Base-by-base conservation (phyloP, 2,329 filamentous ascomycete genomes). In the Phaeomoniella chlamydospora region DNA sequence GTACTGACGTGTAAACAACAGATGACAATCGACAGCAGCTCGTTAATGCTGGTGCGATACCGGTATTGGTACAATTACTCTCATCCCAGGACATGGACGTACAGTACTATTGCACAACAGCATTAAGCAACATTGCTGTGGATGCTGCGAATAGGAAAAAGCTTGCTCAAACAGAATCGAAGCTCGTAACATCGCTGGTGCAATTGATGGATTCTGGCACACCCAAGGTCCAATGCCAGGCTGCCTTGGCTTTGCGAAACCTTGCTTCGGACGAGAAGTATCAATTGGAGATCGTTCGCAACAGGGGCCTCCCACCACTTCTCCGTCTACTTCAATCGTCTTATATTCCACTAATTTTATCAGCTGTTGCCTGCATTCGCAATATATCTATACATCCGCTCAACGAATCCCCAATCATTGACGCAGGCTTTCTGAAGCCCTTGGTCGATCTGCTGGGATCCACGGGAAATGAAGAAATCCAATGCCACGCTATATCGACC, bases 51-150 rank as follows among this genome's bases (percentile, higher is more conserved):
- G 88, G 88, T 43, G 90, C 90, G n/a, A 94, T 98, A 45, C 90
- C 90, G 4, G 88, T 98, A 5, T 76, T 98, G 16, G 90, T 98
- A 29, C 86, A 94, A 53, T 76, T 98, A 15, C 77, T 98, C 32
- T 86, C 84, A 5, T 96, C 90, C 16, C 67, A 80, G 39, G 90
- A 98, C 52, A 87, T 94, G 46, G 90, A 98, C 54, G 90, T 98
- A 18, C 90, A 98, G 62, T 98, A 98, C 62, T 98, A 98, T 62
- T 98, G 90, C 65, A 98, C 90, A 13, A 98, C 90, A 3, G 90
- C 90, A 10, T 73, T 98, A 39, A 96, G 88, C 69, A 98, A 98
- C 58, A 98, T 98, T 48, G 90, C 90, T 4, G 90, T 98, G 37
- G 90, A 98, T 54, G 72, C 80, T 32, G 80, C 77, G 51, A 96